phyloP scores from a whole-genome alignment of 768 basidiomycete species.

The Calocera cornea region DNA sequence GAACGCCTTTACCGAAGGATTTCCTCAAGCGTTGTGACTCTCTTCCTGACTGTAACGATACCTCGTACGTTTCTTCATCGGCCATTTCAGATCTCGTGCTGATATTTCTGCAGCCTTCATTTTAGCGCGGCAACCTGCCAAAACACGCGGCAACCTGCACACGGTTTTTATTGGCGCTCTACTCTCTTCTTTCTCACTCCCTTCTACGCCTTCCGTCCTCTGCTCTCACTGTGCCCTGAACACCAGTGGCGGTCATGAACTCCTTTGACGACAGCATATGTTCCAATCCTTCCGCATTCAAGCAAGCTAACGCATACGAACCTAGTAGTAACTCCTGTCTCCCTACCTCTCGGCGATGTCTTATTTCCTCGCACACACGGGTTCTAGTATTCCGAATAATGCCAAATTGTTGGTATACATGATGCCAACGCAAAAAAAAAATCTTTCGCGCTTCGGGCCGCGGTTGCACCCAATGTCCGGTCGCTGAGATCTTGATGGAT shows the following conservation, averaged over 20 bases:
- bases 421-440: not conserved
- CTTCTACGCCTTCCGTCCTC: not conserved
- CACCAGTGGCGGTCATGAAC: not conserved
- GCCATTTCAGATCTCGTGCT: not conserved
- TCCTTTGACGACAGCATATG: not conserved
- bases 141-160: no score
- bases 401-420: not conserved
- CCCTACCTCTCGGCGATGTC: not conserved
- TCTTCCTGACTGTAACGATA: conserved; percentile 3
- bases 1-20: not conserved
- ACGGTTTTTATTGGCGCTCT: not conserved
- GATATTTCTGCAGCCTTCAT: not conserved
- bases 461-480: not conserved
- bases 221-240: not conserved
- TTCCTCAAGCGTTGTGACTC: not conserved
- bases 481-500: no score
- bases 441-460: not conserved
- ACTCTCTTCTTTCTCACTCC: not conserved
- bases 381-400: not conserved
- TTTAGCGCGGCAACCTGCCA: not conserved
- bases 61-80: not conserved
- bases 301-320: not conserved
- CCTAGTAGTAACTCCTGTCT: not conserved
- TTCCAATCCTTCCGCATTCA: not conserved
- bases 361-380: not conserved